Evolutionary conservation across 805 yeast genomes (phyloP).

Genomic region (Naumovozyma dairenensis): DNA sequence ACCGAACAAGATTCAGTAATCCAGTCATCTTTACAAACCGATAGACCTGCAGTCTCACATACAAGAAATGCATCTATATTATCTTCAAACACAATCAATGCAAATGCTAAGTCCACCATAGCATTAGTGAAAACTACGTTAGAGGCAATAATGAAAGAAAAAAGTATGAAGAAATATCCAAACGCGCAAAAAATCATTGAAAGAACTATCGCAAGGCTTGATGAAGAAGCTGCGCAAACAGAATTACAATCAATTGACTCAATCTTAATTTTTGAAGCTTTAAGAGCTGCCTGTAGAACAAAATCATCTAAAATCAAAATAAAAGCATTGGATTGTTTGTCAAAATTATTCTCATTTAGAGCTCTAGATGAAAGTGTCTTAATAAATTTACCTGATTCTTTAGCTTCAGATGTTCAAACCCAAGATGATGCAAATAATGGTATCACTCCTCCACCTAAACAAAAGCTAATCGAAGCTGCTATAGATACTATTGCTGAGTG

Average conservation of each 20-base stretch:
- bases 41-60: not conserved
- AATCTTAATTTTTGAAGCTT: constrained; percentile 61
- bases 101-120: constrained; percentile 26
- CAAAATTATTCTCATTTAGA: constrained; percentile 74
- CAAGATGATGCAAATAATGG: constrained; percentile 23
- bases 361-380: constrained; percentile 56
- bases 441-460: constrained; percentile 44
- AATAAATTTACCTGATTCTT: constrained; percentile 37
- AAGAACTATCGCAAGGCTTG: constrained; percentile 25
- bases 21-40: not conserved
- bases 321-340: constrained; percentile 72
- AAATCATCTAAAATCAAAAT: constrained; percentile 55
- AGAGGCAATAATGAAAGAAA: constrained; percentile 44
- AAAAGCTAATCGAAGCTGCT: constrained; percentile 65
- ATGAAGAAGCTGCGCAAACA: constrained; percentile 19
- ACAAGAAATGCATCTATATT: not conserved
- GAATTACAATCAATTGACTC: constrained; percentile 15
- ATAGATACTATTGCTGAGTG: constrained; percentile 76
- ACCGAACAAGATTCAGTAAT: not conserved
- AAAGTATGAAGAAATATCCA: constrained; percentile 47
- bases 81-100: constrained; percentile 4
- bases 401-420: constrained; percentile 25
- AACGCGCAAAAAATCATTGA: constrained; percentile 27
- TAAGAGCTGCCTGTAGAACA: constrained; percentile 65
- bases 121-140: constrained; percentile 48